Evolutionary conservation across 2,329 filamentous ascomycete genomes (phyloP).

Genomic region (Lanzia echinophila): DNA sequence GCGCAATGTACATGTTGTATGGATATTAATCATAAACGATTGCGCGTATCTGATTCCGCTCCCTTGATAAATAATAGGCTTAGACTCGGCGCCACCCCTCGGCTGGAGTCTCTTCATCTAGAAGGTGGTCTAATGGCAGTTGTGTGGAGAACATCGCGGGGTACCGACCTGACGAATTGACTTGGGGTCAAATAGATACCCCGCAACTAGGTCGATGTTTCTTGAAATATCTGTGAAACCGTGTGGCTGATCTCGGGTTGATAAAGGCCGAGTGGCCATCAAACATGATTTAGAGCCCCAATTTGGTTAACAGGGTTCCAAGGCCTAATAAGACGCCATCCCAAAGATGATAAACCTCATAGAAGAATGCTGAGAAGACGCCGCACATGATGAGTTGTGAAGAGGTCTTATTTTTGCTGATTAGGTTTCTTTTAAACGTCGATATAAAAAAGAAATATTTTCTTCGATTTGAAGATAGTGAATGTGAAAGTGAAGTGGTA

Average conservation of each 20-base stretch:
- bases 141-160: too few relatives aligned
- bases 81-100: too few relatives aligned
- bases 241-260: background rate
- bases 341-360: conserved; percentile 23
- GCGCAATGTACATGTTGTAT: too few relatives aligned
- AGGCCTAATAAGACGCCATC: conserved; percentile 17
- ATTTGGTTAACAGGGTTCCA: conserved; percentile 11
- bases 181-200: too few relatives aligned
- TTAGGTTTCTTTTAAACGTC: background rate
- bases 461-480: too few relatives aligned
- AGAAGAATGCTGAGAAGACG: conserved; percentile 19
- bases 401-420: background rate
- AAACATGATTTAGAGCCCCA: background rate
- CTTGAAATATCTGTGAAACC: background rate
- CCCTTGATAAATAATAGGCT: too few relatives aligned
- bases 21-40: too few relatives aligned
- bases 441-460: too few relatives aligned
- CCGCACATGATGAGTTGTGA: conserved; percentile 16
- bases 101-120: too few relatives aligned
- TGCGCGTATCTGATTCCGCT: too few relatives aligned
- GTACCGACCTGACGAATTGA: too few relatives aligned
- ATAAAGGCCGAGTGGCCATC: background rate
- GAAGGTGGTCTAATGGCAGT: too few relatives aligned
- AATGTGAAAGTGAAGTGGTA: background rate
- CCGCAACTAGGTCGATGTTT: background rate